These are phyloP conservation scores for Ricinus communis DNA, from an alignment of 345 rosid species.

Conservation along the genomic window DNA sequence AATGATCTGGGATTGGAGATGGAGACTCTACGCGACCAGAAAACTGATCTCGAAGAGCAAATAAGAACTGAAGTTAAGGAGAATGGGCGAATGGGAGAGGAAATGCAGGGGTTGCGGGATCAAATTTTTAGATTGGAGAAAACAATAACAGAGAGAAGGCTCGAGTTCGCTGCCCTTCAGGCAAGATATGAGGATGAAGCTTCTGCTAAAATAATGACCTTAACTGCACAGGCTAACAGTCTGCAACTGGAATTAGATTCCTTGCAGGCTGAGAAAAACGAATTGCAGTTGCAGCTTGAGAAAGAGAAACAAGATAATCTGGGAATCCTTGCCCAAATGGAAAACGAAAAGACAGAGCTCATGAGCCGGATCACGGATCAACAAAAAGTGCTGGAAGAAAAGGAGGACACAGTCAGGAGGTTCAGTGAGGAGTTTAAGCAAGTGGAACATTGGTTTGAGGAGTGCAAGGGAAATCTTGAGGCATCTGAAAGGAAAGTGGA, in stretches of 20 bases:
- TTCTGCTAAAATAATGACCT: conserved; percentile 40
- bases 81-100: conserved; percentile 16
- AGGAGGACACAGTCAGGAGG: conserved; percentile 42
- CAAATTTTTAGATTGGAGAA: conserved; percentile 40
- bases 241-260: conserved; percentile 54
- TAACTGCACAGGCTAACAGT: conserved; percentile 39
- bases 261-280: conserved; percentile 40
- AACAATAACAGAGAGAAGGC: conserved; percentile 35
- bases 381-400: conserved; percentile 42
- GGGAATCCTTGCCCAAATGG: conserved; percentile 37
- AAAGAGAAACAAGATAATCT: conserved; percentile 51
- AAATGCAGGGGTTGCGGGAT: conserved; percentile 31
- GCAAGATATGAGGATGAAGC: conserved; percentile 48
- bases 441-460: conserved; percentile 28
- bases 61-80: conserved; percentile 21
- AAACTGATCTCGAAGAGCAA: conserved; percentile 30
- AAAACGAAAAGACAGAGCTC: conserved; percentile 40
- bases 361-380: conserved; percentile 46
- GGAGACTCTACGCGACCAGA: conserved; percentile 23
- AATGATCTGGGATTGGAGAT: conserved; percentile 30
- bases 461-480: conserved; percentile 20
- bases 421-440: conserved; percentile 52
- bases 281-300: conserved; percentile 47
- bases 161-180: conserved; percentile 43
- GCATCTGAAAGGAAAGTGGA: conserved; percentile 27